Base-by-base conservation (phyloP, 192 early-diverging fungal species). In the Coemansia sp. region DNA sequence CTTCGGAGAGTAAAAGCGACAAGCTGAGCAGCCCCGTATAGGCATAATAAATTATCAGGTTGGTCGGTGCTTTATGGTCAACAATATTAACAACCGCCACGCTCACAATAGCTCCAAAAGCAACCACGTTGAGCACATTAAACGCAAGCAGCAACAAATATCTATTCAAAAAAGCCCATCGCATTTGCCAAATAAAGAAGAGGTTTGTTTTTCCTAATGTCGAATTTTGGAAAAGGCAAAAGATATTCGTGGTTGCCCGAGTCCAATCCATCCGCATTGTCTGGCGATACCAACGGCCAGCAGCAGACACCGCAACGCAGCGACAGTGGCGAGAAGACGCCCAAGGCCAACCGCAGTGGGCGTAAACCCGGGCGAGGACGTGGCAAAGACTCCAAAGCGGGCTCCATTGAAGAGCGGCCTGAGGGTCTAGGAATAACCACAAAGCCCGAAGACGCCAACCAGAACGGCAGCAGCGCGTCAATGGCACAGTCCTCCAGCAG, bases 231-330 rank as follows among this genome's bases (percentile, higher is more conserved):
- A 14, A 17, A 39, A 37, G 64, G 64, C 73, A 78, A 71, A 71
- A 78, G 71, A 16, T 78, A 78, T 51, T 71, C 75, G 34, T 78
- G 75, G 75, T 54, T 78, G 12, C 75, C 75, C 1, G 75, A 78
- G 34, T 53, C 75, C 9, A 67, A 78, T 48, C 75, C 75, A 12
- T 34, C 75, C 1, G 75, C 75, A 6, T 31, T 78, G 10, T 78
- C 75, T 1, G 75, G 67, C 43, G 75, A 71, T 3, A 6, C 50
- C 9, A 38, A 37, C 0, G 47, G 59, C n/a, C 23, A 26, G 23
- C 23, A 26, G 4, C 23, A 26, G 23, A 26, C 23, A 26, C 9
- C 56, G 30, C 37, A 47, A 32, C 60, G 56, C n/a, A 34, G 45
- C 3, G 74, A 66, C 18, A 64, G 41, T 17, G 40, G 51, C 21